Conservation (phyloP, 1,284 basidiomycete species). For the Hymenochaete sp. region DNA sequence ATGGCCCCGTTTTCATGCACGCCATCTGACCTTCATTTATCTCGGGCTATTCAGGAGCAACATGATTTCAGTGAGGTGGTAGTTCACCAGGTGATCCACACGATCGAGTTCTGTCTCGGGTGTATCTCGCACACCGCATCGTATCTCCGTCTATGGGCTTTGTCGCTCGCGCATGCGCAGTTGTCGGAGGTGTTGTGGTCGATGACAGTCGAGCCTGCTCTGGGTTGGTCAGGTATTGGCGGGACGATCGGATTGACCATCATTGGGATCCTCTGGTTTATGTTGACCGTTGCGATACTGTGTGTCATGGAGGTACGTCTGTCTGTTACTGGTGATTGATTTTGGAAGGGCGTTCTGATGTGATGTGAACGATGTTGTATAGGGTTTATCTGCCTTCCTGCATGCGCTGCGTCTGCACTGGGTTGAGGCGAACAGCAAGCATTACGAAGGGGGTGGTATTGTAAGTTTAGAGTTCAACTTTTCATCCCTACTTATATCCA, state of each 20-base stretch:
- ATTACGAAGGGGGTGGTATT: constrained; percentile 86
- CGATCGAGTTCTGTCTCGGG: constrained; percentile 96
- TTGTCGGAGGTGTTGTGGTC: constrained; percentile 90
- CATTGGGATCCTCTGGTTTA: constrained; percentile 77
- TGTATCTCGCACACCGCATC: constrained; percentile 99
- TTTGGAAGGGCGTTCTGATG: background rate
- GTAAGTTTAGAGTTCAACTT: too few species aligned
- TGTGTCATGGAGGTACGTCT: constrained; percentile 87
- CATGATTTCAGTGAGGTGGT: constrained; percentile 93
- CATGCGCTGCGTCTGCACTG: constrained; percentile 96
- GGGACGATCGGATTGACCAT: constrained; percentile 56
- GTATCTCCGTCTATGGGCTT: constrained; percentile 97
- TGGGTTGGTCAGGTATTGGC: constrained; percentile 48
- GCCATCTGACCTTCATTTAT: constrained; percentile 11
- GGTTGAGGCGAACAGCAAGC: constrained; percentile 97
- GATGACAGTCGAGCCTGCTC: constrained; percentile 67
- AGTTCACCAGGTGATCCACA: constrained; percentile 96
- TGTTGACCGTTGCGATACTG: constrained; percentile 65
- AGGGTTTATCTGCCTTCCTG: constrained; percentile 85
- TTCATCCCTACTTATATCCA: too few species aligned
- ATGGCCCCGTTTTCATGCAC: constrained; percentile 4
- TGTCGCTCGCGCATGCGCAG: constrained; percentile 97
- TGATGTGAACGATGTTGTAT: constrained; percentile 4
- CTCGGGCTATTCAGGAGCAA: constrained; percentile 42
- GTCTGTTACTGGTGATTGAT: constrained; percentile 10